These are phyloP conservation scores for Acer yangbiense DNA, from an alignment of 345 rosid species.

Conservation along the genomic window DNA sequence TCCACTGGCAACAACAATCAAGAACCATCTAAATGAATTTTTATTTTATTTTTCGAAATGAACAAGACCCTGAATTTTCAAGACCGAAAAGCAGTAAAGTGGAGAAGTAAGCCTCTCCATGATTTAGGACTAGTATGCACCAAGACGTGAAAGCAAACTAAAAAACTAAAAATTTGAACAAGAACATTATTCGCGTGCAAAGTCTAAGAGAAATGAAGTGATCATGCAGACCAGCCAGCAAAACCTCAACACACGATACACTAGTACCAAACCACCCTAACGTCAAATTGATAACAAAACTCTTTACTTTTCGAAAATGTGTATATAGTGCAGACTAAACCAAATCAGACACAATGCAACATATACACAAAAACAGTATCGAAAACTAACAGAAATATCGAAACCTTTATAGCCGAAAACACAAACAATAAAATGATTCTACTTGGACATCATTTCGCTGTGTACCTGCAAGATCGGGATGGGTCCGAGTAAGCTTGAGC, in stretches of 20 bases:
- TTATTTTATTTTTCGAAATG: neutral
- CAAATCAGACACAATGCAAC: neutral
- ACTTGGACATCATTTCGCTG: neutral
- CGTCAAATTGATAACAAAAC: neutral
- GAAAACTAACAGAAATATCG: neutral
- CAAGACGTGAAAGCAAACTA: neutral
- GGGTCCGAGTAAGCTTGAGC: slow-evolving; percentile 73
- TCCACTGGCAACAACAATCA: neutral
- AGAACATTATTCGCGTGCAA: neutral
- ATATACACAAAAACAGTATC: neutral
- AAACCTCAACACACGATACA: too few relatives aligned
- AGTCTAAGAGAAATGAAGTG: neutral
- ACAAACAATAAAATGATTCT: neutral
- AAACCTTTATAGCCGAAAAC: neutral
- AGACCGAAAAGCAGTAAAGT: neutral
- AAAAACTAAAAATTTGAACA: neutral
- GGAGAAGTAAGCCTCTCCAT: neutral
- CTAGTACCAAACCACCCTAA: neutral
- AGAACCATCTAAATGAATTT: neutral
- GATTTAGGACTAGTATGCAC: neutral
- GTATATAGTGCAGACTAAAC: neutral
- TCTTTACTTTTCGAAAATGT: neutral
- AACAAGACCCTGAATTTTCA: neutral
- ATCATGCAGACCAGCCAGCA: neutral
- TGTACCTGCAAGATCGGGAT: slow-evolving; percentile 95